These are phyloP conservation scores for Benincasa hispida DNA, from an alignment of 306 rosid species.

Conservation along the genomic window DNA sequence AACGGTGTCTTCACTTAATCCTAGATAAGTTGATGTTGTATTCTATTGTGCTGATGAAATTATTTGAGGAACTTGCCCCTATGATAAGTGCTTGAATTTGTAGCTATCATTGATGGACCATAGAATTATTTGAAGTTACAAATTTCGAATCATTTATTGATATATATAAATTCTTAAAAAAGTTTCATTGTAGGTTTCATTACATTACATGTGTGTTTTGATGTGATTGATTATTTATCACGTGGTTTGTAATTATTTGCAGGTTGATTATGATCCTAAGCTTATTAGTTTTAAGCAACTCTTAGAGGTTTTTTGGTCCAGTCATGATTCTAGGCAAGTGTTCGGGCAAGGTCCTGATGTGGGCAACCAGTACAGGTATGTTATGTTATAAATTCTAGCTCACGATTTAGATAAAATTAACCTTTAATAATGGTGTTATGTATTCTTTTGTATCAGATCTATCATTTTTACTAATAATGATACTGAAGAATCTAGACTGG, in stretches of 20 bases:
- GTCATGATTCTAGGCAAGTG: constrained; percentile 88
- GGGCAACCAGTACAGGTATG: constrained; percentile 83
- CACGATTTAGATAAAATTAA: constrained; percentile 1
- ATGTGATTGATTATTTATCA: neutral
- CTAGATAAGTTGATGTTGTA: neutral
- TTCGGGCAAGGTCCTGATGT: constrained; percentile 99
- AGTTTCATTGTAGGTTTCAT: neutral
- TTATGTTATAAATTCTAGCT: neutral
- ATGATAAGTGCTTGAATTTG: neutral
- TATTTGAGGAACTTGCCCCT: neutral
- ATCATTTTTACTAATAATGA: constrained; percentile 67
- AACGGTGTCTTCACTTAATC: neutral
- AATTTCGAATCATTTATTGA: neutral
- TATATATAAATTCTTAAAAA: neutral
- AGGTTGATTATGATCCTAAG: constrained; percentile 81
- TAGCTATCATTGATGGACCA: neutral
- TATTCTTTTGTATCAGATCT: constrained; percentile 39
- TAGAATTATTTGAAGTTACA: neutral
- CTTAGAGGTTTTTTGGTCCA: constrained; percentile 74
- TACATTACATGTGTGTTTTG: neutral
- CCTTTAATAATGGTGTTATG: constrained; percentile 3
- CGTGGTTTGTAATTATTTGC: constrained; percentile 12
- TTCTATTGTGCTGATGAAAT: neutral
- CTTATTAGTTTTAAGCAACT: constrained; percentile 50
- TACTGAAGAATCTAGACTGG: constrained; percentile 72